Base-by-base conservation (phyloP, 1,284 basidiomycete species). In the Athelia psychrophila region DNA sequence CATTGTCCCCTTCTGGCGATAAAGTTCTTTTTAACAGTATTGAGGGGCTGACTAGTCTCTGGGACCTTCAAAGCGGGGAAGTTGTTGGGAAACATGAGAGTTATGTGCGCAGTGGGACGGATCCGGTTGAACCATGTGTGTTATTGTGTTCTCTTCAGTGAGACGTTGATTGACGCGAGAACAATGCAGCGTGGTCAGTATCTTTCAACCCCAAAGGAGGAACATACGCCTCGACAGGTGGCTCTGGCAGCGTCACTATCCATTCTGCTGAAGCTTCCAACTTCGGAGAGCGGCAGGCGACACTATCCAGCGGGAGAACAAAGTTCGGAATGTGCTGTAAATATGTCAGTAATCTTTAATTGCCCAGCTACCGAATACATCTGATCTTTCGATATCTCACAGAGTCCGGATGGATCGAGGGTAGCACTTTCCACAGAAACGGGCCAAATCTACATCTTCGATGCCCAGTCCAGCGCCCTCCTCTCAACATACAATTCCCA, bases 361-460 rank as follows among this genome's bases (percentile, higher is more conserved):
- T 46, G 5, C 5, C 38, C n/a, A 5, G 6, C 8, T n/a, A 6
- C n/a, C n/a, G 6, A 6, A 22, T 42, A 9, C 38, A 22, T 42
- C 38, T 18, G 16, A 22, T 16, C 20, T 42, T 35, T 42, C 38
- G n/a, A 42, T 8, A 42, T 16, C 52, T 40, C 35, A 40, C 60
- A 95, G 93, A 93, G 90, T 54, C 92, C 91, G 8, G 91, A 95
- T 63, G 93, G 92, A 22, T 77, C 78, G 55, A 80, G 84, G 32
- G 67, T 95, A 42, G 91, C 90, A 8, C 76, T 94, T 56, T 82
- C 89, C 4, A 83, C 84, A 3, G 91, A 95, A 65, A 78, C 81
- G 2, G 93, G 93, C 16, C 88, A 93, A 60, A 86, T 94, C 49
- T 88, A 81, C 66, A 74, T 95, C 36, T 86, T 93, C 58, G 92